Percentiles rank a stretch among this genome's conserved stretches.
Evolutionary conservation across 176 grass and related monocot species (phyloP).

Genomic region (Triticum aestivum): IWGSC_CS_RefSeq_v2.1 NC_057798.1:425714731-425715230

Average conservation of each 20-base stretch:
- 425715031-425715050: background rate
- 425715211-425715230: background rate
- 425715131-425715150: conserved; percentile 63
- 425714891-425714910: background rate
- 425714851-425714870: conserved; percentile 58
- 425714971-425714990: background rate
- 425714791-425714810: conserved; percentile 55
- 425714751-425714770: conserved; percentile 72
- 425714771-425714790: conserved; percentile 51
- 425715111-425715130: conserved; percentile 75
- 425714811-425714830: conserved; percentile 46
- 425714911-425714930: background rate
- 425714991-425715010: background rate
- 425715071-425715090: conserved; percentile 57
- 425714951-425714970: too few species aligned
- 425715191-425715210: background rate
- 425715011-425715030: background rate
- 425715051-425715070: conserved; percentile 61
- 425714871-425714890: background rate
- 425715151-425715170: conserved; percentile 29
- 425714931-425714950: background rate
- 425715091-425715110: conserved; percentile 62
- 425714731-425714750: conserved; percentile 85
- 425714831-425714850: conserved; percentile 56
- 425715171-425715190: background rate